A percentile compares a stretch with the other conserved stretches of the same genome.
phyloP scores from a whole-genome alignment of 148 eudicot genomes.

The Silene conica region DNA sequence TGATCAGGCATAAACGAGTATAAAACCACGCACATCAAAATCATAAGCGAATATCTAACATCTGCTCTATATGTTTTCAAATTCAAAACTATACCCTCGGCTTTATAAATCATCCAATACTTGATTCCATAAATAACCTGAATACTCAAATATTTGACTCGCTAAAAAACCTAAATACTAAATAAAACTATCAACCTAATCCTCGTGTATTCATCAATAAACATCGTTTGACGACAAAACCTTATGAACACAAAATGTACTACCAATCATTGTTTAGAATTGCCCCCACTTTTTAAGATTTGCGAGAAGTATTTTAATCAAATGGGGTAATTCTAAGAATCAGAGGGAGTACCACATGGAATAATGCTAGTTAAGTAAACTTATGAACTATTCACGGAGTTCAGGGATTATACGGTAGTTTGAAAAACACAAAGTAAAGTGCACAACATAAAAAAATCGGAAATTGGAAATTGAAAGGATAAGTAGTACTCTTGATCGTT shows the following conservation, averaged over 20 bases:
- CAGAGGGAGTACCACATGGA: too few species aligned
- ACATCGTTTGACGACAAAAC: neutral
- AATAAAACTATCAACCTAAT: too few species aligned
- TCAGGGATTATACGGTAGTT: neutral
- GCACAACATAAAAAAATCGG: neutral
- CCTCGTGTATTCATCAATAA: too few species aligned
- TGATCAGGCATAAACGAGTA: neutral
- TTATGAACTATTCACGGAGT: neutral
- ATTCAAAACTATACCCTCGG: neutral
- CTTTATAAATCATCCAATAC: neutral
- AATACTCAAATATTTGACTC: neutral
- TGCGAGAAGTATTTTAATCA: too few species aligned
- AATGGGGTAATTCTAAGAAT: too few species aligned
- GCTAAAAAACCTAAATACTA: neutral
- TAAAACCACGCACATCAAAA: neutral
- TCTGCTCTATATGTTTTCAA: neutral
- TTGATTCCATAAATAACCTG: neutral
- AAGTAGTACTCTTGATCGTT: conserved; percentile 42
- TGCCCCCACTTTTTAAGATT: too few species aligned
- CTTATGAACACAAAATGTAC: too few species aligned
- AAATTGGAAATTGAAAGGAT: neutral
- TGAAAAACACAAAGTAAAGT: neutral
- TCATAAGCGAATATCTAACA: neutral
- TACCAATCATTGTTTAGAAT: too few species aligned
- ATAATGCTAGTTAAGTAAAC: neutral